Conservation (phyloP, 2,329 filamentous ascomycete species). For the Huntiella moniliformis region DNA sequence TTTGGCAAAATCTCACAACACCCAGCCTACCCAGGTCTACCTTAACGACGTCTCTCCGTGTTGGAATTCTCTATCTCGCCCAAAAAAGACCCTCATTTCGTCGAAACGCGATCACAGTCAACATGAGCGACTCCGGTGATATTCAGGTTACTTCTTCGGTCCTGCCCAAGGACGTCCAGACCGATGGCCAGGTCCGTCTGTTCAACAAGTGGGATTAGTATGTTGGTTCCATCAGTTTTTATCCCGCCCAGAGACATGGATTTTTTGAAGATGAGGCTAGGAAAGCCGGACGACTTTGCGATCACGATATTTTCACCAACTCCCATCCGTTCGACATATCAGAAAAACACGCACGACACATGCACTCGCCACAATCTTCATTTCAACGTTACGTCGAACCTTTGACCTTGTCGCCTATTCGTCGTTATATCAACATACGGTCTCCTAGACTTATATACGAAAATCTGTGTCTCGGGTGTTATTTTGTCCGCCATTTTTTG, state of each 20-base stretch:
- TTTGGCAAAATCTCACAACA: conserved; percentile 12
- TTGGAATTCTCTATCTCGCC: conserved; percentile 19
- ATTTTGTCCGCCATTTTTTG: no score
- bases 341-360: no score
- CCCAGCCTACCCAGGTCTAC: conserved; percentile 11
- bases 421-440: no score
- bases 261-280: no score
- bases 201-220: conserved; percentile 89
- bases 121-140: conserved; percentile 89
- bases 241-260: not conserved
- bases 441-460: no score
- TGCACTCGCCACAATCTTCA: no score
- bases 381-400: no score
- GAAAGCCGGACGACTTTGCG: no score
- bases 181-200: conserved; percentile 85
- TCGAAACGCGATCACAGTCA: conserved; percentile 18
- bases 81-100: conserved; percentile 16
- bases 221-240: conserved; percentile 8
- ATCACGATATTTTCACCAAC: no score
- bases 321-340: no score
- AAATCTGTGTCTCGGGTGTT: no score
- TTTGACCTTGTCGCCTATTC: no score
- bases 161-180: conserved; percentile 84
- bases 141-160: conserved; percentile 74
- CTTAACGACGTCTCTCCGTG: conserved; percentile 12